phyloP scores from a whole-genome alignment of 208 protist species.

The Crithidia sp. region DNA sequence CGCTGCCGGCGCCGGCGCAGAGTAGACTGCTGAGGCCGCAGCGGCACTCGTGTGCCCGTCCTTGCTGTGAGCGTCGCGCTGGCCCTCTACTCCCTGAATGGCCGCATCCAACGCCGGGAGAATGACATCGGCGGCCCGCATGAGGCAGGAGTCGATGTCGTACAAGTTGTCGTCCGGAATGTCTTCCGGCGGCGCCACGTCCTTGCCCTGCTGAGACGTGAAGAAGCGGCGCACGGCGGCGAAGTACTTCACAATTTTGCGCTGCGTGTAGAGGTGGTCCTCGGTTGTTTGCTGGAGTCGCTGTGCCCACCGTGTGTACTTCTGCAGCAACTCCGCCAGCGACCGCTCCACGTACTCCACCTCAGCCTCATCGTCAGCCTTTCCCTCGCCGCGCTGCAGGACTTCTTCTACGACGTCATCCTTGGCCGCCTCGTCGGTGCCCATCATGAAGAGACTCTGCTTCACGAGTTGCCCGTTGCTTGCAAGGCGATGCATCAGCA shows the following conservation, averaged over 20 bases:
- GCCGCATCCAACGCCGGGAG: slow-evolving; percentile 72
- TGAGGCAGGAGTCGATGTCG: slow-evolving; percentile 81
- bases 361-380: slow-evolving; percentile 8
- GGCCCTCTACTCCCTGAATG: slow-evolving; percentile 30
- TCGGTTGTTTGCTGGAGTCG: slow-evolving; percentile 77
- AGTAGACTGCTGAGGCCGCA: neutral
- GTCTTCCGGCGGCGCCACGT: slow-evolving; percentile 9
- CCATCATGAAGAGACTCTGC: slow-evolving; percentile 68
- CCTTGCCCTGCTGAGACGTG: slow-evolving; percentile 16
- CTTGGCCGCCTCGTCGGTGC: slow-evolving; percentile 72
- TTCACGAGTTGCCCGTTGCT: slow-evolving; percentile 67
- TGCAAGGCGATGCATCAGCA: slow-evolving; percentile 64
- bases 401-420: slow-evolving; percentile 79
- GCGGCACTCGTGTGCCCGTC: neutral
- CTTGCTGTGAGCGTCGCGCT: neutral
- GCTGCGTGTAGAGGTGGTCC: slow-evolving; percentile 84
- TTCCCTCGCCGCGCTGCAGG: slow-evolving; percentile 25
- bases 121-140: slow-evolving; percentile 76
- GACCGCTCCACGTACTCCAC: slow-evolving; percentile 56
- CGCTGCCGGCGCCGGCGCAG: neutral
- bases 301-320: slow-evolving; percentile 81
- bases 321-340: slow-evolving; percentile 79
- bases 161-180: slow-evolving; percentile 71
- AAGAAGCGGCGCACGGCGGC: slow-evolving; percentile 77
- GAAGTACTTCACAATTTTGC: slow-evolving; percentile 87